These are phyloP conservation scores for Pseudotsuga menziesii DNA, from an alignment of 75 land plant genomes.

Conservation along the genomic window DNA sequence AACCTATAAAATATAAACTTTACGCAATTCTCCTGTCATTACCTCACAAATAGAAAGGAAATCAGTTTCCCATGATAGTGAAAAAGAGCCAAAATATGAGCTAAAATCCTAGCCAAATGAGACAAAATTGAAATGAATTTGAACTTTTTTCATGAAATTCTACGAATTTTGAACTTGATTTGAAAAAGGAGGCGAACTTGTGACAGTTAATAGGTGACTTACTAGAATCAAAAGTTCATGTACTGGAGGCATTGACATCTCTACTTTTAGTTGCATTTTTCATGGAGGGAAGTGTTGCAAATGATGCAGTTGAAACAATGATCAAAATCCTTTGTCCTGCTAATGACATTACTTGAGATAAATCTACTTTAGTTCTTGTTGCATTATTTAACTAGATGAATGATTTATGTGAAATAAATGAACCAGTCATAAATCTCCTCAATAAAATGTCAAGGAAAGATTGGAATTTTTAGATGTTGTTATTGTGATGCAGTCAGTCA, in stretches of 20 bases:
- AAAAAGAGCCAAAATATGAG: too few species aligned
- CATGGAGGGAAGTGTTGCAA: constrained; percentile 76
- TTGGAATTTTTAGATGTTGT: too few species aligned
- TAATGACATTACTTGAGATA: constrained; percentile 79
- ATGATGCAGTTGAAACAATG: constrained; percentile 87
- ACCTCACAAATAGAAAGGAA: too few species aligned
- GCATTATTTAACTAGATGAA: constrained; percentile 63
- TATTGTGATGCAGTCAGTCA: too few species aligned
- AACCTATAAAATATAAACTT: too few species aligned
- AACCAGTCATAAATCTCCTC: constrained; percentile 58
- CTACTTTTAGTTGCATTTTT: constrained; percentile 80
- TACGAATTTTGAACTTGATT: too few species aligned
- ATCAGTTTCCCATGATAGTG: too few species aligned
- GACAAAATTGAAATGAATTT: too few species aligned
- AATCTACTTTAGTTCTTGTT: constrained; percentile 85
- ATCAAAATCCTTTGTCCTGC: constrained; percentile 57
- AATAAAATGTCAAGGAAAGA: constrained; percentile 56
- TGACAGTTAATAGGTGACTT: constrained; percentile 82
- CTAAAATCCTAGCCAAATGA: too few species aligned
- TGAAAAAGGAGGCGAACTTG: too few species aligned
- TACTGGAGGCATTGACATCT: constrained; percentile 83
- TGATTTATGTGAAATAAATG: constrained; percentile 81
- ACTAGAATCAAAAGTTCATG: constrained; percentile 94
- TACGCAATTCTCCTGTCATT: too few species aligned
- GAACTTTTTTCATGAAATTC: too few species aligned